A percentile compares a stretch with the other conserved stretches of the same genome.
Evolutionary conservation across 2,329 filamentous ascomycete genomes (phyloP).

Genomic region (Orbilia oligospora): DNA sequence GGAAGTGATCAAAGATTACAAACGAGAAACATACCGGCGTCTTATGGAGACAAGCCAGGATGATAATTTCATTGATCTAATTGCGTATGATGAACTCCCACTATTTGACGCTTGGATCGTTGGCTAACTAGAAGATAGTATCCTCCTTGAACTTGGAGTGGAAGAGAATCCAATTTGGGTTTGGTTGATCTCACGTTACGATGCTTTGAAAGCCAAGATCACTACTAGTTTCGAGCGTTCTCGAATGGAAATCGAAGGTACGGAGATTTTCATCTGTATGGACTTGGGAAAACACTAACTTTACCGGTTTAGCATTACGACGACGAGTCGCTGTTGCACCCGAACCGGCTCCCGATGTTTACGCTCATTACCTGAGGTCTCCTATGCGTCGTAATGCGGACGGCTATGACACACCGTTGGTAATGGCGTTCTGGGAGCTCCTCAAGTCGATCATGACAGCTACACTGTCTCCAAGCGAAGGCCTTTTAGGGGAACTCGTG

Average conservation of each 20-base stretch:
- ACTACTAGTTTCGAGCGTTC: slow-evolving; percentile 84
- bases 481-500: slow-evolving; percentile 87
- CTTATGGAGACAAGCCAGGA: slow-evolving; percentile 74
- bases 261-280: not conserved
- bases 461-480: slow-evolving; percentile 80
- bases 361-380: slow-evolving; percentile 82
- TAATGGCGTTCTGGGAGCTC: slow-evolving; percentile 94
- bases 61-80: slow-evolving; percentile 90
- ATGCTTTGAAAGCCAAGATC: slow-evolving; percentile 89
- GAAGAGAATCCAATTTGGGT: slow-evolving; percentile 97
- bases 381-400: slow-evolving; percentile 77
- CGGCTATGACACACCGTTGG: slow-evolving; percentile 81
- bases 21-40: slow-evolving; percentile 88
- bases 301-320: slow-evolving; percentile 75
- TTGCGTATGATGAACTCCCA: slow-evolving; percentile 69
- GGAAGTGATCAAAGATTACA: slow-evolving; percentile 86
- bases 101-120: not conserved
- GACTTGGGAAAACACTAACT: not conserved
- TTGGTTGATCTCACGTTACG: slow-evolving; percentile 91
- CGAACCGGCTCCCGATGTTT: slow-evolving; percentile 77
- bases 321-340: slow-evolving; percentile 82
- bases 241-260: slow-evolving; percentile 85
- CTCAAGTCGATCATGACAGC: slow-evolving; percentile 80
- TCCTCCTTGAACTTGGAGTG: slow-evolving; percentile 92
- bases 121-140: slow-evolving; percentile 62